phyloP scores from a whole-genome alignment of 2,329 filamentous ascomycete genomes.

The Botrytis fragariae region DNA sequence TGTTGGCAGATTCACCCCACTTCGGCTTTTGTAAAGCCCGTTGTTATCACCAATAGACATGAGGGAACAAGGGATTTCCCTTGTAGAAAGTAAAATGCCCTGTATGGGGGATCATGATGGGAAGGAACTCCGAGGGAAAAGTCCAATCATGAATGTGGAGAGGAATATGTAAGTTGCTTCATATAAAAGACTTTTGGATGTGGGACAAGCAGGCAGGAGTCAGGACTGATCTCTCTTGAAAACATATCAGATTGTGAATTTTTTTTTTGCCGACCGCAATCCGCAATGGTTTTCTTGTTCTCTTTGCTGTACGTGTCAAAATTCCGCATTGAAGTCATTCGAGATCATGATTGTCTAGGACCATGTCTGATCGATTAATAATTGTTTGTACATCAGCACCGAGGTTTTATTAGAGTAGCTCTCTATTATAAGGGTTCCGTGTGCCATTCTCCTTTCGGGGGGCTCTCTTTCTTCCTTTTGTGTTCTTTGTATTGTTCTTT shows the following conservation, averaged over 20 bases:
- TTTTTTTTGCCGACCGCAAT: not conserved
- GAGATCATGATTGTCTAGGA: not conserved
- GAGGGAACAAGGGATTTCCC: not conserved
- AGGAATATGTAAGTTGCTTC: not conserved
- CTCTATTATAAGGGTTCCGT: not conserved
- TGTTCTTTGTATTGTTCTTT: not conserved
- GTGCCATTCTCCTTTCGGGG: not conserved
- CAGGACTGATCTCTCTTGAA: not conserved
- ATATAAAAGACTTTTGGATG: not conserved
- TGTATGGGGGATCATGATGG: not conserved
- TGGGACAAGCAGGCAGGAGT: not conserved
- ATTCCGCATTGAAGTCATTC: not conserved
- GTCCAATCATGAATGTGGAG: not conserved
- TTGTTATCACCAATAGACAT: constrained; percentile 6
- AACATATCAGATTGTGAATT: not conserved
- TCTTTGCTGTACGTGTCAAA: not conserved
- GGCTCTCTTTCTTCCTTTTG: not conserved
- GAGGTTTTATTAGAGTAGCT: not conserved
- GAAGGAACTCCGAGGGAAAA: not conserved
- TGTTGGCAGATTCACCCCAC: not conserved
- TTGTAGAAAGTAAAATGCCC: not conserved
- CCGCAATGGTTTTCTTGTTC: not conserved
- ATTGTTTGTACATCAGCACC: not conserved
- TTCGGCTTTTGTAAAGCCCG: not conserved
- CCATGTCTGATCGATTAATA: not conserved